These are phyloP conservation scores for Tylopilus plumbeoviolaceoides DNA, from an alignment of 768 basidiomycete genomes.

Conservation along the genomic window DNA sequence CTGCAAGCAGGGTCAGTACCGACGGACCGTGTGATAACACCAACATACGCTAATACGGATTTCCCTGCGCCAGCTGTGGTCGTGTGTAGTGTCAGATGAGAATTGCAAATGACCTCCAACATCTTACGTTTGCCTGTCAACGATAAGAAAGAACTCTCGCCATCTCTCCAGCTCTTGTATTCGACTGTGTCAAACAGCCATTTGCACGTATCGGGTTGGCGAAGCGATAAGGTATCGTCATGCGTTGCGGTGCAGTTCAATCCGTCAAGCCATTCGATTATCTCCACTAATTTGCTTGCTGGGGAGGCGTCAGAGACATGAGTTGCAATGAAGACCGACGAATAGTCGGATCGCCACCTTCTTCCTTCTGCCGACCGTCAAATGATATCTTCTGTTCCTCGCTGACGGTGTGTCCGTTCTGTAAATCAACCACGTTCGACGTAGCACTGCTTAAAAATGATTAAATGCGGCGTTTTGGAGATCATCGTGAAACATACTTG, in stretches of 20 bases:
- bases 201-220: neutral
- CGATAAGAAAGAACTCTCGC: neutral
- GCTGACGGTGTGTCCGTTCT: too few relatives aligned
- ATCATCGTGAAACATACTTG: neutral
- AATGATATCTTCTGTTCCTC: too few relatives aligned
- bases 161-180: neutral
- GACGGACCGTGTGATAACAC: neutral
- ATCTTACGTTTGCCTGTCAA: constrained; percentile 3
- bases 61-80: neutral
- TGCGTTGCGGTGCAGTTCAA: neutral
- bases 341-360: neutral
- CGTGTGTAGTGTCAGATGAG: too few relatives aligned
- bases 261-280: neutral
- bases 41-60: constrained; percentile 5
- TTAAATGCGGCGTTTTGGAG: neutral
- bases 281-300: neutral
- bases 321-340: neutral
- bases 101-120: too few relatives aligned
- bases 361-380: neutral
- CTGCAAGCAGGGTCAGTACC: neutral
- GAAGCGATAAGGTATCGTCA: neutral
- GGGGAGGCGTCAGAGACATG: neutral
- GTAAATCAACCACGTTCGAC: neutral
- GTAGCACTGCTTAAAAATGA: neutral
- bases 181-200: neutral